These are phyloP conservation scores for Saprolegnia parasitica DNA, from an alignment of 352 stramenopile genomes.

Conservation along the genomic window DNA sequence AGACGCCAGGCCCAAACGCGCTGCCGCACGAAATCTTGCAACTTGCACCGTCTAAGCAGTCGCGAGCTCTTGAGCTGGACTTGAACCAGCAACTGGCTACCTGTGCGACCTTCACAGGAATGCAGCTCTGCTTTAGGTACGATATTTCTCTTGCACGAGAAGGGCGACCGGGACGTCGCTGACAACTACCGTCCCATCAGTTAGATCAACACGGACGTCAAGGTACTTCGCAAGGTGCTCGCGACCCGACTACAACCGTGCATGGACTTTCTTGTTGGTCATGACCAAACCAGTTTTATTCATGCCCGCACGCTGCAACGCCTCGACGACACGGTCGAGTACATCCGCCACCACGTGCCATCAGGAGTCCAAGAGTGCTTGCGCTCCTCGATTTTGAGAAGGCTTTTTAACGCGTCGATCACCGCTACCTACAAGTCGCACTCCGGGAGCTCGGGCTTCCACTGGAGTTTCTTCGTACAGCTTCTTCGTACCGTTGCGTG, in stretches of 20 bases:
- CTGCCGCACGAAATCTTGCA: conserved; percentile 3
- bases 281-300: conserved; percentile 6
- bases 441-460: not conserved
- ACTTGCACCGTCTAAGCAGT: not conserved
- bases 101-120: not conserved
- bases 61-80: not conserved
- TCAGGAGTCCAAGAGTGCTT: conserved; percentile 1
- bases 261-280: not conserved
- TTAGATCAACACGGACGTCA: conserved; percentile 12
- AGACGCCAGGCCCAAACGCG: conserved; percentile 3
- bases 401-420: conserved; percentile 19
- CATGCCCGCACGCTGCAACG: conserved; percentile 1
- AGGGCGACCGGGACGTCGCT: not conserved
- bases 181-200: conserved; percentile 17
- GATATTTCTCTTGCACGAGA: conserved; percentile 7
- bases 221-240: not conserved
- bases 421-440: conserved; percentile 11
- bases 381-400: conserved; percentile 23
- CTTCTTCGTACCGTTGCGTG: not conserved
- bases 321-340: conserved; percentile 13
- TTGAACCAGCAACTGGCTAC: not conserved
- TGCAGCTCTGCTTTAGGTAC: conserved; percentile 5
- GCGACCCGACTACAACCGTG: not conserved
- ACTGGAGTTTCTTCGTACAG: too few relatives aligned
- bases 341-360: conserved; percentile 5